These are phyloP conservation scores for Endogone sp. DNA, from an alignment of 192 early-diverging fungal species.

Conservation along the genomic window DNA sequence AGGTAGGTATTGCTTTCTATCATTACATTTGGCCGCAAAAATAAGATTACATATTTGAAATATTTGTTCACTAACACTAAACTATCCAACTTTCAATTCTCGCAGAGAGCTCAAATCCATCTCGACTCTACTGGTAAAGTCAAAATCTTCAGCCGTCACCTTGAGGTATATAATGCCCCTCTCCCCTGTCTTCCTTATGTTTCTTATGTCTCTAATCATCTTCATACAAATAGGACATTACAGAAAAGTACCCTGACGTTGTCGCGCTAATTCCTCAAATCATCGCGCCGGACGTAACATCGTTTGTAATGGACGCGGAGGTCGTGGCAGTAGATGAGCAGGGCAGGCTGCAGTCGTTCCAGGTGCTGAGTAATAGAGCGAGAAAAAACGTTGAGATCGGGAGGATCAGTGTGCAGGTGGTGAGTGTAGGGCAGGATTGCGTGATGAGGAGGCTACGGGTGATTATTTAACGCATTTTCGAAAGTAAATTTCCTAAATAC, in stretches of 20 bases:
- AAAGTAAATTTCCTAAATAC: no score
- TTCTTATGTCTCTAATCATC: background rate
- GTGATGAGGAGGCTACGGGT: no score
- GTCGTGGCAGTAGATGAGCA: constrained; percentile 82
- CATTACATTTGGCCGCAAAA: background rate
- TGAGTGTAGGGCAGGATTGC: constrained; percentile 6
- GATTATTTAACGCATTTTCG: no score
- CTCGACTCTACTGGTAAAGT: constrained; percentile 53
- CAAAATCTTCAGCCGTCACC: constrained; percentile 76
- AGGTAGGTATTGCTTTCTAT: constrained; percentile 22
- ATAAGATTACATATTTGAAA: no score
- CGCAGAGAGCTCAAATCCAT: constrained; percentile 79
- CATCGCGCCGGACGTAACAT: constrained; percentile 50
- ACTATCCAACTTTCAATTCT: no score
- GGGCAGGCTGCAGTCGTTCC: constrained; percentile 78
- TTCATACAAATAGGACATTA: constrained; percentile 44
- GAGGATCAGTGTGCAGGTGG: constrained; percentile 9
- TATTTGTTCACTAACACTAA: no score
- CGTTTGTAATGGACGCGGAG: constrained; percentile 88
- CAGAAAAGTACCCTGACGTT: constrained; percentile 82
- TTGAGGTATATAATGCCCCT: constrained; percentile 41
- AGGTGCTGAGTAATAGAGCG: constrained; percentile 75
- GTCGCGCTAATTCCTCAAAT: constrained; percentile 55
- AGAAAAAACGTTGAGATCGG: constrained; percentile 60
- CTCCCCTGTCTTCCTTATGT: background rate